Evolutionary conservation across 441 rosid species (phyloP).

Genomic region (Erodium chrysanthum): DNA sequence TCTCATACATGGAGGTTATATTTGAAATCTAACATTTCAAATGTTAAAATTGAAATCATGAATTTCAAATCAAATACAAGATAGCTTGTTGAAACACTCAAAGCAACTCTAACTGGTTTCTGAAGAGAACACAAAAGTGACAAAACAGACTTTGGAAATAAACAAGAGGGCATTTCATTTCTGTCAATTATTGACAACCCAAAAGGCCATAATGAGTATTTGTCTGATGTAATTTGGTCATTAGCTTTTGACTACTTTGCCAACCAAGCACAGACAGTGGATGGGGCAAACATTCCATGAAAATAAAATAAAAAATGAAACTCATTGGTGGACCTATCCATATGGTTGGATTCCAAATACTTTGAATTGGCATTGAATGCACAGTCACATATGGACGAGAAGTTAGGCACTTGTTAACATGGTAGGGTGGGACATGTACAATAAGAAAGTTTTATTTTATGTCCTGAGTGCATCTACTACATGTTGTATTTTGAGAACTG

Average conservation of each 20-base stretch:
- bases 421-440: background rate
- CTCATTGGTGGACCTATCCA: background rate
- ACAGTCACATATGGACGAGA: background rate
- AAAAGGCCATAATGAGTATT: background rate
- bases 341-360: background rate
- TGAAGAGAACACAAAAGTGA: background rate
- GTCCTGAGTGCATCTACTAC: background rate
- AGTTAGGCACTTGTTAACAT: background rate
- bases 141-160: background rate
- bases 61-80: background rate
- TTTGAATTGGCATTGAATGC: background rate
- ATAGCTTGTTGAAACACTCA: background rate
- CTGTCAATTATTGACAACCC: background rate
- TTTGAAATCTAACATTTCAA: too few species aligned
- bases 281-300: background rate
- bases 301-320: background rate
- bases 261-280: background rate
- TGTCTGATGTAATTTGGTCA: slow-evolving; percentile 1
- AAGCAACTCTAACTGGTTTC: background rate
- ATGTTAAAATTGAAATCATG: background rate
- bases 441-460: background rate
- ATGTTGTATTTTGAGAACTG: background rate
- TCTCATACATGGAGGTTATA: too few species aligned
- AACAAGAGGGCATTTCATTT: background rate
- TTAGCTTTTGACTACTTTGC: background rate